Base-by-base conservation (phyloP, 352 stramenopile species). In the Blastocystis sp. region DNA sequence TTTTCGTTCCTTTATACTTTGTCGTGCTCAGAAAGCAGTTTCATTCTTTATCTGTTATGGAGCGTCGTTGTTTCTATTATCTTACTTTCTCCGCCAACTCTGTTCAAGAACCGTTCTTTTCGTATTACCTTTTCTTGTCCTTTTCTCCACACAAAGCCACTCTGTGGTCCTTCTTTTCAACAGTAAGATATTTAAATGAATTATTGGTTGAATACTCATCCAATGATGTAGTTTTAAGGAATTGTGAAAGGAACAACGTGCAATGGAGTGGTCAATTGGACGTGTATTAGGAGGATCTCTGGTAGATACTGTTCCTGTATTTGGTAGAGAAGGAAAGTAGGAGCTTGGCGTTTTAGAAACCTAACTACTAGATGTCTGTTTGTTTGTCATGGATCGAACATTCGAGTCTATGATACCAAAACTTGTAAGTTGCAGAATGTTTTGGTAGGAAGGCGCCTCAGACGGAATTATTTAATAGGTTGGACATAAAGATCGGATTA, bases 221-320 rank as follows among this genome's bases (percentile, higher is more conserved):
- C n/a, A 9, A 57, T 12, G 21, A 12, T 21, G 49, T 57, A 57
- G 49, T 57, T 57, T 57, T 21, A 57, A 12, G 12, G 11, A 21
- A 21, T 57, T 57, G 12, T 57, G 11, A 21, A 21, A 57, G 49
- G 12, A 21, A 57, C 49, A 21, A 21, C 11, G 21, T 21, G 12
- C 49, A 12, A 86, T 86, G 75, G 46, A 54, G 61, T 86, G 75
- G 75, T 74, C 74, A 52, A 86, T 86, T 78, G 74, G 59, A 54
- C 54, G 42, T 24, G 74, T 86, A 21, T 14, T 73, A 21, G 74
- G 74, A 74, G 74, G 74, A 74, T 86, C 21, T 12, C 37, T 86
- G 9, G 29, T 75, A 19, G 16, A 67, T 32, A 24, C 56, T 19
- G 21, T 0, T 24, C 74, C 74, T 19, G 32, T 86, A 39, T 66